phyloP scores from a whole-genome alignment of 306 rosid species.

The Senna tora region DNA sequence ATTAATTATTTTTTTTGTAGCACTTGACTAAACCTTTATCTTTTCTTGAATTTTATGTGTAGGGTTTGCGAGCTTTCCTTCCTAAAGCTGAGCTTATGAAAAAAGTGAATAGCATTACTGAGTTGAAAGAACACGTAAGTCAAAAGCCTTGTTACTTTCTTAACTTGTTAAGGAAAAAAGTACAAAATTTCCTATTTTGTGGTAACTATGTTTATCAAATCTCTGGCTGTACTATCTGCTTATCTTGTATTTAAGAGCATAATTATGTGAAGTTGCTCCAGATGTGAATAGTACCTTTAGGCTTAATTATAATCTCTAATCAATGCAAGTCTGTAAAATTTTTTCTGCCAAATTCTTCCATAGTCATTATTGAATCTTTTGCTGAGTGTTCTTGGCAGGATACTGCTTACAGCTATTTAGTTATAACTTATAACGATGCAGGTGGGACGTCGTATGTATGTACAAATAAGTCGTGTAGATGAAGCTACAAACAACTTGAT shows the following conservation, averaged over 20 bases:
- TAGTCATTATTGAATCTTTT: constrained; percentile 22
- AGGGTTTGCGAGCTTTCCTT: constrained; percentile 93
- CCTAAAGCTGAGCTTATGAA: constrained; percentile 85
- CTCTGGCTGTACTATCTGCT: background rate
- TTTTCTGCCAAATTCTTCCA: too few species aligned
- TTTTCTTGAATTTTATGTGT: constrained; percentile 39
- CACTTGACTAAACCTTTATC: constrained; percentile 22
- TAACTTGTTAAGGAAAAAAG: background rate
- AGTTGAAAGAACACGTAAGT: constrained; percentile 82
- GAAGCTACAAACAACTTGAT: constrained; percentile 78
- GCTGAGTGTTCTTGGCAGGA: background rate
- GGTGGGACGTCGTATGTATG: constrained; percentile 76
- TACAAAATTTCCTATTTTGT: constrained; percentile 6
- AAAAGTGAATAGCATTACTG: constrained; percentile 74
- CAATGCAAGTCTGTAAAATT: too few species aligned
- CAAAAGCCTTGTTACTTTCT: constrained; percentile 12
- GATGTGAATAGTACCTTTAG: too few species aligned
- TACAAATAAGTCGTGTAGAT: constrained; percentile 71
- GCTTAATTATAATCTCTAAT: too few species aligned
- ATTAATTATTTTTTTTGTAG: constrained; percentile 21
- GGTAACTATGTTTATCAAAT: background rate
- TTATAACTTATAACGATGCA: constrained; percentile 45
- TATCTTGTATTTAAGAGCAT: constrained; percentile 11
- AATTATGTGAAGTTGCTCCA: too few species aligned
- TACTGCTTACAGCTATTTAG: constrained; percentile 31